Evolutionary conservation across 345 rosid genomes (phyloP), one percentile per base, ranked within the genome.

Genomic region (Populus alba): DNA sequence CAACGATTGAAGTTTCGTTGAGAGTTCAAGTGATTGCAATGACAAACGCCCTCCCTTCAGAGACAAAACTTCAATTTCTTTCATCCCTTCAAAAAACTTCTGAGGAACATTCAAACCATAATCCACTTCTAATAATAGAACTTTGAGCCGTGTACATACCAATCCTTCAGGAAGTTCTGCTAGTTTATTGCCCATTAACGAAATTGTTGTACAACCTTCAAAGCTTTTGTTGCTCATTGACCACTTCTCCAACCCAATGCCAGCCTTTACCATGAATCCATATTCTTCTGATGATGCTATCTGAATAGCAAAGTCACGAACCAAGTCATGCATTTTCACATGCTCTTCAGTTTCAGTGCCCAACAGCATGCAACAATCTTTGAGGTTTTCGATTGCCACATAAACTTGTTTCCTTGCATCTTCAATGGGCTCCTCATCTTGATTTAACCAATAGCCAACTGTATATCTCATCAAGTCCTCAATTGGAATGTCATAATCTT

Each of bases 301-400:
- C 70, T 37, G 6, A 2, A 77, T 9, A 12, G 73, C 75, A 38
- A 70, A 45, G 29, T 77, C 80, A 27, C 75, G 80, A 39, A 77
- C 75, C 70, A 77, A n/a, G 11, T 61, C 70, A 45, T 77, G 75
- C 75, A 77, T 77, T 70, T 70, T 77, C 33, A 59, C 70, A 22
- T 11, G 7, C 16, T 53, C 68, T 59, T 23, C 62, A 59, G 7
- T 68, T 23, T 61, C 80, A 53, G 41, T 39, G 27, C 61, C 68
- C 27, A 77, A 13, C 39, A 77, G 29, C 57, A 77, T 59, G 41
- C 73, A 51, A 18, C 70, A 70, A 59, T 25, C 68, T 70, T 25
- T 77, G 33, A 77, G 80, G 25, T 55, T 49, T 4, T 70, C 43
- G 22, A 69, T 22, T 17, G 72, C 43, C 43, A 20, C 72, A 69